Evolutionary conservation across 352 stramenopile genomes (phyloP).

Genomic region (Globisporangium cederbergense): DNA sequence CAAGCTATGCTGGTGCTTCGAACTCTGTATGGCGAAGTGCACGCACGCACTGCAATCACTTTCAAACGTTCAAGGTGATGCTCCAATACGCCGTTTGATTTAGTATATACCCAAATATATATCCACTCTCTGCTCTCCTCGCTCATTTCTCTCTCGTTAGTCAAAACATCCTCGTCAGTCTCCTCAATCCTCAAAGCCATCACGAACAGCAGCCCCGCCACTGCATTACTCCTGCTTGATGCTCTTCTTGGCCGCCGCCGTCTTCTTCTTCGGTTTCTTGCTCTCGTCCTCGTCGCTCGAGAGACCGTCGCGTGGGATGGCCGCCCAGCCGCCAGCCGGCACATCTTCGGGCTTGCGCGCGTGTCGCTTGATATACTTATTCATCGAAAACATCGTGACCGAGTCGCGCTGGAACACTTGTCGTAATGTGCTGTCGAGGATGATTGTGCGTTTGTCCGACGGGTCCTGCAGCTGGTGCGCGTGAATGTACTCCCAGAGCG

Average conservation of each 20-base stretch:
- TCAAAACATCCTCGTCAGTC: background rate
- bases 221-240: slow-evolving; percentile 10
- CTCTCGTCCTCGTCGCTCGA: slow-evolving; percentile 82
- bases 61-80: background rate
- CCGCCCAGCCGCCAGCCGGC: slow-evolving; percentile 61
- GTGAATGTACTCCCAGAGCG: slow-evolving; percentile 95
- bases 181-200: background rate
- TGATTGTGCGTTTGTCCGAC: slow-evolving; percentile 91
- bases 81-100: background rate
- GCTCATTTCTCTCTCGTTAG: background rate
- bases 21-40: too few species aligned
- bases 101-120: slow-evolving; percentile 1
- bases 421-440: slow-evolving; percentile 87
- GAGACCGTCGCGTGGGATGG: slow-evolving; percentile 65
- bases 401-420: slow-evolving; percentile 79
- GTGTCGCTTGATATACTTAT: slow-evolving; percentile 88
- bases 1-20: too few species aligned
- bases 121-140: background rate
- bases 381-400: slow-evolving; percentile 89
- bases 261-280: slow-evolving; percentile 32
- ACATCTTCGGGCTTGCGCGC: slow-evolving; percentile 67
- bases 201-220: background rate
- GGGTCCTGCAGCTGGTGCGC: slow-evolving; percentile 95
- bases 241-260: slow-evolving; percentile 2
- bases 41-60: too few species aligned